A percentile compares a stretch with the other conserved stretches of the same genome.
Evolutionary conservation across 2,329 filamentous ascomycete genomes (phyloP).

Genomic region (Apiospora marii): DNA sequence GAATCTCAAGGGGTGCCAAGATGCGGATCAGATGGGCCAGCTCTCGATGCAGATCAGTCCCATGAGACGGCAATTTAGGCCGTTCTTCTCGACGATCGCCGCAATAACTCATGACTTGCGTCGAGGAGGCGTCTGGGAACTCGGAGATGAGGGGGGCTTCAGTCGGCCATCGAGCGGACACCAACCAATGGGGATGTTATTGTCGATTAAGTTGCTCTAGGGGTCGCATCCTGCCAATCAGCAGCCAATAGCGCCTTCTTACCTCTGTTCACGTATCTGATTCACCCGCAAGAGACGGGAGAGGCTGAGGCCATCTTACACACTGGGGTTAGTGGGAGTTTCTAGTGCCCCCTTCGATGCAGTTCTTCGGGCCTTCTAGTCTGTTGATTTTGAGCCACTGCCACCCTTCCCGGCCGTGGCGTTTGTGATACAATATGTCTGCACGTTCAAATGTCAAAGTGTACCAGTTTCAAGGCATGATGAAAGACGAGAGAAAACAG

Average conservation of each 20-base stretch:
- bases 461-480: not conserved
- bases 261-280: not conserved
- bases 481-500: not conserved
- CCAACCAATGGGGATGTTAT: slow-evolving; percentile 3
- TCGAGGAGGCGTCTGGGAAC: slow-evolving; percentile 5
- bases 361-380: slow-evolving; percentile 22
- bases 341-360: not conserved
- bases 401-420: slow-evolving; percentile 3
- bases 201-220: not conserved
- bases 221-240: slow-evolving; percentile 6
- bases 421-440: not conserved
- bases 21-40: slow-evolving; percentile 9
- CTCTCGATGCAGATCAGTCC: slow-evolving; percentile 9
- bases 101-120: slow-evolving; percentile 11
- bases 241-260: not conserved
- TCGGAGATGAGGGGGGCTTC: slow-evolving; percentile 2
- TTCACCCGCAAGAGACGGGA: slow-evolving; percentile 10
- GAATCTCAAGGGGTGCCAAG: slow-evolving; percentile 14
- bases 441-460: not conserved
- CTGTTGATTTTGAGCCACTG: not conserved
- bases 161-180: not conserved
- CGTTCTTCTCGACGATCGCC: not conserved
- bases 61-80: slow-evolving; percentile 13
- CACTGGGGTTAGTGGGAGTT: slow-evolving; percentile 5
- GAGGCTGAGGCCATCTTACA: slow-evolving; percentile 16